phyloP scores from a whole-genome alignment of 2,329 filamentous ascomycete species.

The Didymella lethalis region DNA sequence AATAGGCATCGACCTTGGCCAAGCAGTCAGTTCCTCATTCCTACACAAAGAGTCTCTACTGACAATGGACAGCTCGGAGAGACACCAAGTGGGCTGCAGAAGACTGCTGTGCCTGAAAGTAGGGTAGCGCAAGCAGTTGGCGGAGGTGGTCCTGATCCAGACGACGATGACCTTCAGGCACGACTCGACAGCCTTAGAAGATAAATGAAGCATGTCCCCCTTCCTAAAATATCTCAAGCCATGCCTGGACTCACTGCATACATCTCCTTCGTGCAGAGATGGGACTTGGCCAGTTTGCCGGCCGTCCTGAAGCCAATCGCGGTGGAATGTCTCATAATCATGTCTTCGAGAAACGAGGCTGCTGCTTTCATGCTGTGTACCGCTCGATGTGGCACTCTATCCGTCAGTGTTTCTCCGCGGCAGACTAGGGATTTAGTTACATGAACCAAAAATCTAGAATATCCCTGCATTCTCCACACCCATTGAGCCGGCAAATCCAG shows the following conservation, averaged over 20 bases:
- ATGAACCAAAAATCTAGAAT: slow-evolving; percentile 13
- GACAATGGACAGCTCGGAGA: slow-evolving; percentile 76
- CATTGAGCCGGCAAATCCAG: slow-evolving; percentile 17
- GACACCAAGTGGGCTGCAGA: slow-evolving; percentile 84
- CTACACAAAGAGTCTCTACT: slow-evolving; percentile 16
- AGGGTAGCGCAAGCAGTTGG: slow-evolving; percentile 88
- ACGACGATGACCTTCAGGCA: slow-evolving; percentile 95
- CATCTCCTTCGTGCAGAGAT: neutral
- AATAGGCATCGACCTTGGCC: slow-evolving; percentile 91
- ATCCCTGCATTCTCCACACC: slow-evolving; percentile 21
- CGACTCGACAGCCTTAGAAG: slow-evolving; percentile 84
- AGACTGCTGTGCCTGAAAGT: slow-evolving; percentile 73
- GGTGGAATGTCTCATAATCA: neutral
- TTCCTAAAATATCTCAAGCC: neutral
- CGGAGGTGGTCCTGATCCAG: slow-evolving; percentile 69
- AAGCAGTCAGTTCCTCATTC: slow-evolving; percentile 69
- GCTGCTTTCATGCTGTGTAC: slow-evolving; percentile 13
- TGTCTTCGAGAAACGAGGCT: neutral
- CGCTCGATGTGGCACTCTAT: slow-evolving; percentile 8
- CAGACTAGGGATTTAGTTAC: slow-evolving; percentile 19
- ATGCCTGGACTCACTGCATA: neutral
- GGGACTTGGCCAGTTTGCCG: neutral
- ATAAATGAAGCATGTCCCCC: slow-evolving; percentile 41
- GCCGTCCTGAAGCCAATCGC: neutral
- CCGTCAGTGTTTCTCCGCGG: slow-evolving; percentile 15